Base-by-base conservation (phyloP, 2,329 filamentous ascomycete species). In the Calonectria montana region DNA sequence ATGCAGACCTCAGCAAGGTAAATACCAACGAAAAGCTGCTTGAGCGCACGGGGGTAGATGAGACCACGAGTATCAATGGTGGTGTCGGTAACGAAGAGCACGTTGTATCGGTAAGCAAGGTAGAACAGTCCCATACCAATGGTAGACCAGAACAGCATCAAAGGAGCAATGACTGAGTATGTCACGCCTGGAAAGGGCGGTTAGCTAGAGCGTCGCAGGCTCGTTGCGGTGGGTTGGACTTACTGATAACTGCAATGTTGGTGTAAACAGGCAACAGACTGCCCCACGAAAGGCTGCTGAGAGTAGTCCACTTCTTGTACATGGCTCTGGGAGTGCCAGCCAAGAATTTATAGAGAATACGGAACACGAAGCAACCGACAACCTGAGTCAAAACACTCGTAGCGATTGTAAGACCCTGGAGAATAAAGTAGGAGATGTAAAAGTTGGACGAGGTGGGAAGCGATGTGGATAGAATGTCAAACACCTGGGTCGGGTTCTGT, bases 361-460 rank as follows among this genome's bases (percentile, higher is more conserved):
- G 90, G 80, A 93, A 93, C 65, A 96, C 82, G 70, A 95, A 83
- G 70, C 96, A 87, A 15, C 93, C 85, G 2, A 84, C 79, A 15
- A 86, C 93, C 79, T 96, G 94, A 45, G 96, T 88, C 15, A 98
- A 83, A 15, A 92, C 91, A 65, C 91, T 89, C 0, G 93, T 89
- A n/a, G 94, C 92, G 75, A 96, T 91, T 0, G 91, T 93, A 61
- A 97, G 86, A 63, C 94, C 95, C 82, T 98, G 95, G 1, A 98
- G 87, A 47, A 97, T 91, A 76, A 98, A 96, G 84, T 97, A 98
- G 16, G 84, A 94, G 65, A 98, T 93, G 84, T 98, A 99, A 80
- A 98, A 97, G 85, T 97, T 98, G 74, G 95, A 96, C 0, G 95
- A 92, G 50, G 90, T 92, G 15, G 97, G 97, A 21, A 99, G 87